A percentile compares a stretch with the other conserved stretches of the same genome.
These are phyloP conservation scores for Neonectria coccinea DNA, from an alignment of 2,329 filamentous ascomycete genomes.

Conservation along the genomic window DNA sequence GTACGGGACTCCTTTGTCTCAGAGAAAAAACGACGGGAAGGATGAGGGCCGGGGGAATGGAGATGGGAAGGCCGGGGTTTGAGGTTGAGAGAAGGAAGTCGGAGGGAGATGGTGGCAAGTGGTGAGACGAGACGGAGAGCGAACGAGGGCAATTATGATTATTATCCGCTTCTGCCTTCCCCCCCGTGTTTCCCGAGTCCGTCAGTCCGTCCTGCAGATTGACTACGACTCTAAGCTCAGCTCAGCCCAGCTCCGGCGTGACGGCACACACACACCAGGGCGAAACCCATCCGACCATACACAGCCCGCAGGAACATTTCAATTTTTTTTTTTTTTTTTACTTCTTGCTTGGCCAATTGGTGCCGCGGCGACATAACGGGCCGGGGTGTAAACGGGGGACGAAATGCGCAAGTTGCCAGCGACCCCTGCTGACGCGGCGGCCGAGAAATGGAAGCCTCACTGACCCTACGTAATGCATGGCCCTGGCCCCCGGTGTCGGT, in stretches of 20 bases:
- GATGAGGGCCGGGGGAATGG: background rate
- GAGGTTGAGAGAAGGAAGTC: slow-evolving; percentile 1
- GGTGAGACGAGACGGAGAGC: slow-evolving; percentile 15
- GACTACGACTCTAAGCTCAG: slow-evolving; percentile 16
- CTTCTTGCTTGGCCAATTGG: background rate
- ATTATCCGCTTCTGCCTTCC: slow-evolving; percentile 16
- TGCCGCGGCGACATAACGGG: too few species aligned
- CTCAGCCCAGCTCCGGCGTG: slow-evolving; percentile 10
- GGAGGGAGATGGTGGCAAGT: slow-evolving; percentile 10
- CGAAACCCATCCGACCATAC: slow-evolving; percentile 10
- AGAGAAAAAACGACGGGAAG: slow-evolving; percentile 1
- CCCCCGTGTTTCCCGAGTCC: slow-evolving; percentile 18
- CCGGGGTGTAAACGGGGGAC: background rate
- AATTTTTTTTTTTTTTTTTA: background rate
- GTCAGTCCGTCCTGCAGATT: slow-evolving; percentile 19
- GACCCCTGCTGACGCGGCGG: slow-evolving; percentile 6
- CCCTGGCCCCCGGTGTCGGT: background rate
- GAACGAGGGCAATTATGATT: slow-evolving; percentile 16
- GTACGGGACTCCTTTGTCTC: background rate
- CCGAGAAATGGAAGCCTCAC: background rate
- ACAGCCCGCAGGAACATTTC: background rate
- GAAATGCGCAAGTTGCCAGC: too few species aligned
- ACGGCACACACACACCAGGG: slow-evolving; percentile 1
- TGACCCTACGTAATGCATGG: background rate
- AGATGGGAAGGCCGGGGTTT: background rate